These are phyloP conservation scores for Sabuloglossum arenarium DNA, from an alignment of 495 filamentous ascomycete genomes.

Conservation along the genomic window DNA sequence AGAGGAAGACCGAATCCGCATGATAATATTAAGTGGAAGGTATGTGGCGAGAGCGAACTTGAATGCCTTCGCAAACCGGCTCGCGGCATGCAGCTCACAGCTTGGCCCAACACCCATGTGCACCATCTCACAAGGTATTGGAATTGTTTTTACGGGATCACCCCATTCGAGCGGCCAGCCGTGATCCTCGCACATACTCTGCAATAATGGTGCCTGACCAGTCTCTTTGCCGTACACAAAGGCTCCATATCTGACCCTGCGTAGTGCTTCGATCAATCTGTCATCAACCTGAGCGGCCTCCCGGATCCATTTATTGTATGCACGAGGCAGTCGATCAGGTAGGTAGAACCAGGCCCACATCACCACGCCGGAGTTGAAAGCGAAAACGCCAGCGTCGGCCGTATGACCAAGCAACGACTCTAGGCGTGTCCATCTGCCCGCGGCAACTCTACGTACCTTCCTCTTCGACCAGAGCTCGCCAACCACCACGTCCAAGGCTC, in stretches of 20 bases:
- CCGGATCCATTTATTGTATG: conserved; percentile 76
- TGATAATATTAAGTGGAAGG: conserved; percentile 49
- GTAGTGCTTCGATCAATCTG: conserved; percentile 56
- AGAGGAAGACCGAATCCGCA: conserved; percentile 35
- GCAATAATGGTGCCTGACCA: conserved; percentile 47
- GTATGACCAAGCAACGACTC: conserved; percentile 30
- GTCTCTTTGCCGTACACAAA: conserved; percentile 65
- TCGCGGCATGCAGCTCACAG: conserved; percentile 60
- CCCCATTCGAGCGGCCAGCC: conserved; percentile 49
- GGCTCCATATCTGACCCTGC: conserved; percentile 36
- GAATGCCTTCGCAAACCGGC: conserved; percentile 51
- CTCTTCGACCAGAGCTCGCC: conserved; percentile 41
- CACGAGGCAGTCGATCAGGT: conserved; percentile 43
- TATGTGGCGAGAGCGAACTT: conserved; percentile 61
- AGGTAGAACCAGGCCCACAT: conserved; percentile 86
- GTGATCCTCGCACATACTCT: conserved; percentile 57
- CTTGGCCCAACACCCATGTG: conserved; percentile 60
- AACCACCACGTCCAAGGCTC: conserved; percentile 53
- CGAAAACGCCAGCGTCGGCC: conserved; percentile 54
- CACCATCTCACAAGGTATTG: conserved; percentile 74
- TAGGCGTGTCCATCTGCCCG: conserved; percentile 27
- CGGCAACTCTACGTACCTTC: conserved; percentile 15
- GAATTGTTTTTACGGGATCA: conserved; percentile 49
- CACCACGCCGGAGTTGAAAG: conserved; percentile 52
- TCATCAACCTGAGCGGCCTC: conserved; percentile 59